Base-by-base conservation (phyloP, 2,329 filamentous ascomycete species). In the Fusarium albosuccineum region DNA sequence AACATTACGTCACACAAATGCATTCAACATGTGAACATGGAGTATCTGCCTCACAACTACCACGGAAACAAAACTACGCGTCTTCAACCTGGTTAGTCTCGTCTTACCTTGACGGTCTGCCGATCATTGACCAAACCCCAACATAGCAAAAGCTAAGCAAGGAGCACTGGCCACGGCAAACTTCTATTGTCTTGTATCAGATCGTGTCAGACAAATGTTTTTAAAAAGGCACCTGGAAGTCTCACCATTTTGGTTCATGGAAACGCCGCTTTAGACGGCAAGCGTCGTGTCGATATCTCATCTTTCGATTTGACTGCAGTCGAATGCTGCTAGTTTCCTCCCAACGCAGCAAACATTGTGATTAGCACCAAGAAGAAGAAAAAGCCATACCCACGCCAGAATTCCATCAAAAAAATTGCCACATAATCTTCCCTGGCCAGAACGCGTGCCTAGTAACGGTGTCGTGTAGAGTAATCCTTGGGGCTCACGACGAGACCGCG, bases 401-500 rank as follows among this genome's bases (percentile, higher is more conserved):
- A 50, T 33, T 39, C 52, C 40, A 63, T 36, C 45, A 30, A 27
- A 34, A 33, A 27, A 16, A 33, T 27, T 27, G n/a, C n/a, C 42
- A 14, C 6, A 45, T 34, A 13, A 9, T n/a, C 29, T 9, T 9
- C 44, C 33, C 1, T 39, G 9, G 9, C 16, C 16, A 13, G 27
- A 36, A 40, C 14, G 7, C 29, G 10, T 14, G 5, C 16, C 66
- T 73, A 73, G 46, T 73, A 73, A 9, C 71, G 61, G 34, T 73
- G 71, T 55, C 71, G 62, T 0, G 71, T 73, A 11, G 69, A 72
- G 62, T 73, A 73, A 73, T 78, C 94, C 85, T 98, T 99, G 1
- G 95, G 96, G 76, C 93, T 97, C 70, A 98, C 94, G 40, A 99
- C 96, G 72, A 99, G 82, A 91, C 97, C 96, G 54, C 95, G 86